Evolutionary conservation across 2,329 filamentous ascomycete genomes (phyloP).

Genomic region (Colletotrichum limetticola): DNA sequence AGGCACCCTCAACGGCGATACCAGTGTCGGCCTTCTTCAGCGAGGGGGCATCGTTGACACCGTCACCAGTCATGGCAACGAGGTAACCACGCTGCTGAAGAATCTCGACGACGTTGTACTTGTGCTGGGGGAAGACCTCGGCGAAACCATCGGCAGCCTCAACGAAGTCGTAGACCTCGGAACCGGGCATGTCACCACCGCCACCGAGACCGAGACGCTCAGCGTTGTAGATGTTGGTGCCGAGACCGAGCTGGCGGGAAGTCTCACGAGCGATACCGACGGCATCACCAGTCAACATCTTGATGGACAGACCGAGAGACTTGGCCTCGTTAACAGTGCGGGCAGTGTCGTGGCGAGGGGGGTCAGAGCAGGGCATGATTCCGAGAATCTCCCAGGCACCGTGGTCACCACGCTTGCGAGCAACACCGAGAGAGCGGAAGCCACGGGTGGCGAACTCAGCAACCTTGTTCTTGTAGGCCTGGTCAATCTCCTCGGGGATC

Average conservation of each 20-base stretch:
- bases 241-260: slow-evolving; percentile 89
- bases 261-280: slow-evolving; percentile 94
- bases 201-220: slow-evolving; percentile 91
- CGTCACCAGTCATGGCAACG: slow-evolving; percentile 95
- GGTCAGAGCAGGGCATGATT: slow-evolving; percentile 95
- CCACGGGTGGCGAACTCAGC: slow-evolving; percentile 86
- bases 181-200: slow-evolving; percentile 92
- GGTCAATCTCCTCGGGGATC: slow-evolving; percentile 80
- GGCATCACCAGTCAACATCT: slow-evolving; percentile 96
- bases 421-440: slow-evolving; percentile 93
- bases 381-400: slow-evolving; percentile 90
- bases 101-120: slow-evolving; percentile 93
- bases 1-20: slow-evolving; percentile 93
- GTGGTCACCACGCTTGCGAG: slow-evolving; percentile 81
- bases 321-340: slow-evolving; percentile 93
- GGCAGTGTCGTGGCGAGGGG: slow-evolving; percentile 89
- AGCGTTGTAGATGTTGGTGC: slow-evolving; percentile 94
- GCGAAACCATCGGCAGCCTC: slow-evolving; percentile 96
- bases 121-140: slow-evolving; percentile 94
- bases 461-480: slow-evolving; percentile 92
- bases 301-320: slow-evolving; percentile 87
- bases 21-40: slow-evolving; percentile 96
- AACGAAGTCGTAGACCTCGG: slow-evolving; percentile 94
- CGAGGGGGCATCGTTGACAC: slow-evolving; percentile 93
- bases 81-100: slow-evolving; percentile 93